phyloP scores from a whole-genome alignment of 2,329 filamentous ascomycete species.

The Diaporthe citriasiana region DNA sequence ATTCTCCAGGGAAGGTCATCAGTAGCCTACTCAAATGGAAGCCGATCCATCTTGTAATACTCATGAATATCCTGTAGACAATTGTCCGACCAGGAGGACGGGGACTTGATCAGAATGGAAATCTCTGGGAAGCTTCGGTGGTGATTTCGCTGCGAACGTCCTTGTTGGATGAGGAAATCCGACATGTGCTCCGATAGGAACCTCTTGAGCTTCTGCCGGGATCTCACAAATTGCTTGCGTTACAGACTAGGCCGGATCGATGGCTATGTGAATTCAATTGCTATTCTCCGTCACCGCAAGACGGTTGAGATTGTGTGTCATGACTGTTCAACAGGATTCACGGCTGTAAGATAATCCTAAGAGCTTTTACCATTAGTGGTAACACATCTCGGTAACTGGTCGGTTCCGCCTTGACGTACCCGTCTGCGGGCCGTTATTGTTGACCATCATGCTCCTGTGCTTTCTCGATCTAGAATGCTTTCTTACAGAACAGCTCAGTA shows the following conservation, averaged over 20 bases:
- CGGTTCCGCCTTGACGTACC: slow-evolving; percentile 41
- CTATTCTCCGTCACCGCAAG: no score
- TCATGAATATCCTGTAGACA: background rate
- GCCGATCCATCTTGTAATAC: background rate
- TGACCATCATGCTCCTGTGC: slow-evolving; percentile 32
- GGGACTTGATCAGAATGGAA: slow-evolving; percentile 28
- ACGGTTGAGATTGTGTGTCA: no score
- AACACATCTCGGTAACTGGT: slow-evolving; percentile 41
- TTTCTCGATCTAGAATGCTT: background rate
- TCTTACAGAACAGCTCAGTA: background rate
- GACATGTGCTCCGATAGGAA: no score
- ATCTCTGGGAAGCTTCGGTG: slow-evolving; percentile 37
- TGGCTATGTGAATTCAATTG: no score
- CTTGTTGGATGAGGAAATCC: slow-evolving; percentile 36
- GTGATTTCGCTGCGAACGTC: slow-evolving; percentile 39
- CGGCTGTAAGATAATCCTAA: slow-evolving; percentile 39
- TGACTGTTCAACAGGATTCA: no score
- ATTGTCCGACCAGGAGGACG: slow-evolving; percentile 34
- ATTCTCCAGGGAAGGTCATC: background rate
- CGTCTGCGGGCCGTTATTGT: slow-evolving; percentile 35
- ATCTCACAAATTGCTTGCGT: no score
- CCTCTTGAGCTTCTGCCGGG: no score
- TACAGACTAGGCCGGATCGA: no score
- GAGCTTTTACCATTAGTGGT: slow-evolving; percentile 40
- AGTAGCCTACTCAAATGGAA: background rate